Evolutionary conservation across 2,329 filamentous ascomycete species (phyloP).

Genomic region (Microthyrium microscopicum): DNA sequence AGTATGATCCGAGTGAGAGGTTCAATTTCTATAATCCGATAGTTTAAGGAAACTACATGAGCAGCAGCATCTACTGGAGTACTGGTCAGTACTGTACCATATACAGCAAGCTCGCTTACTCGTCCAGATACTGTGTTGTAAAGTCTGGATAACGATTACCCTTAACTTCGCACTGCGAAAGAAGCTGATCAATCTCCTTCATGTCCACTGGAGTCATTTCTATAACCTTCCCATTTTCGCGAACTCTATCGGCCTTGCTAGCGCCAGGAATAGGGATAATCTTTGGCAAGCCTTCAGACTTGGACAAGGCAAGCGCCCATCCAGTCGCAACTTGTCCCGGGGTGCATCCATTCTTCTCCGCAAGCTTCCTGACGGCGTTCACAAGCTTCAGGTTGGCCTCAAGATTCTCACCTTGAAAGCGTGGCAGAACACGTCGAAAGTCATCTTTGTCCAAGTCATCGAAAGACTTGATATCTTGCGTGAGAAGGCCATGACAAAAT

Average conservation of each 20-base stretch:
- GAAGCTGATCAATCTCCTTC: conserved; percentile 22
- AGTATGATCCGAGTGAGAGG: conserved; percentile 17
- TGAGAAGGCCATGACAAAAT: conserved; percentile 13
- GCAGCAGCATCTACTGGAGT: too few species aligned
- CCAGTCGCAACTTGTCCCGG: conserved; percentile 14
- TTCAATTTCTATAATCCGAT: conserved; percentile 19
- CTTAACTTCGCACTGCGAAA: conserved; percentile 30
- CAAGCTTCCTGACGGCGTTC: conserved; percentile 16
- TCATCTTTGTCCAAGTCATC: conserved; percentile 15
- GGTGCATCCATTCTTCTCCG: conserved; percentile 13
- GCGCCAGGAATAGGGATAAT: conserved; percentile 27
- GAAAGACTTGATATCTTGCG: conserved; percentile 23
- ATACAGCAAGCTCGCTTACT: too few species aligned
- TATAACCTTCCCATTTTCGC: conserved; percentile 12
- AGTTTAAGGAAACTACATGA: conserved; percentile 9
- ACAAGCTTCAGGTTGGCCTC: conserved; percentile 20
- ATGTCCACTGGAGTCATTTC: conserved; percentile 22
- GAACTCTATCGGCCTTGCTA: conserved; percentile 11
- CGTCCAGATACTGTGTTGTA: too few species aligned
- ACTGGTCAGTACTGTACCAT: too few species aligned
- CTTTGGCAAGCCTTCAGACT: conserved; percentile 24
- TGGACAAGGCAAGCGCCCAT: conserved; percentile 22
- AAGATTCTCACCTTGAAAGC: conserved; percentile 26
- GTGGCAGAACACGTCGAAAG: conserved; percentile 15
- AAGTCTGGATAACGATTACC: conserved; percentile 30